Evolutionary conservation across 495 filamentous ascomycete genomes (phyloP), one percentile per base, ranked within the genome.

Genomic region (Aspergillus diversus): DNA sequence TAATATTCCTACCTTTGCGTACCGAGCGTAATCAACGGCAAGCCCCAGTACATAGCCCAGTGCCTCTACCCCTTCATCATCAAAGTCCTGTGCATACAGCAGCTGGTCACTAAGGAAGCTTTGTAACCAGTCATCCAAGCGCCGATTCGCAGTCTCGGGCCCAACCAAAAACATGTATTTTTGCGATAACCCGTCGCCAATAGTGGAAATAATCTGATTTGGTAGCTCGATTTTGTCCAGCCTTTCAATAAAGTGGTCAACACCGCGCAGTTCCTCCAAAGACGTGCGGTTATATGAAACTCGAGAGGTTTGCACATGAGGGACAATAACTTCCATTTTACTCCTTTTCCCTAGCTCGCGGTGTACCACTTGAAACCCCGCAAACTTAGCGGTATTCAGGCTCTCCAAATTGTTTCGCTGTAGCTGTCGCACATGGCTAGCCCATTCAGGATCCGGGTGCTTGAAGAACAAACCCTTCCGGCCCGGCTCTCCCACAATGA

Each of bases 391-490:
- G 5, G 66, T 63, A 43, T 73, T 67, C n/a, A 65, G 49, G 57
- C 70, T 73, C 54, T 76, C 74, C 46, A 69, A 39, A 59, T 86
- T 85, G 13, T 78, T 78, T 52, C 87, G 83, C 67, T 90, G 89
- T 43, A 96, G 87, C 56, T 82, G 78, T 51, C 84, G 82, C 32
- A 92, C 77, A 64, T 86, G 87, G 56, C 80, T 80, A 46, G 87
- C 80, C 93, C 93, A 97, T 77, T 93, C 88, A 4, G 79, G 81
- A 70, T 92, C 87, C 21, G 91, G 90, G 70, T 92, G 87, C 82
- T 93, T 82, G 65, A 81, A 74, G 65, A 79, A 76, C 47, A 82
- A 57, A 4, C 65, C 71, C 66, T 72, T 66, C 68, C 76, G 67
- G 53, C 72, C 64, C 49, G 75, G 73, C 68, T 87, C 86, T 37